phyloP scores from a whole-genome alignment of 495 filamentous ascomycete genomes.

The Tricharina praecox region DNA sequence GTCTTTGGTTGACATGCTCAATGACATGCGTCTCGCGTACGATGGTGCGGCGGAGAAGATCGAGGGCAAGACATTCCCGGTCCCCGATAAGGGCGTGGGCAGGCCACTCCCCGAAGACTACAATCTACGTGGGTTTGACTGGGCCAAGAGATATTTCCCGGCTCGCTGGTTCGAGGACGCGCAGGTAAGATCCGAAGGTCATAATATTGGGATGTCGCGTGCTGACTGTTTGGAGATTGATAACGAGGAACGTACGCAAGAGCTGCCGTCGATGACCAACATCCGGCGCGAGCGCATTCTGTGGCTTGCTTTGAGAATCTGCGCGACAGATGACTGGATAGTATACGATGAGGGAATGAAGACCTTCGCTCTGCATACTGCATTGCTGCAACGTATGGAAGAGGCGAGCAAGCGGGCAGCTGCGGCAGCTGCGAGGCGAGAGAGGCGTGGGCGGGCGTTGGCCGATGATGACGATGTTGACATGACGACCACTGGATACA shows the following conservation, averaged over 20 bases:
- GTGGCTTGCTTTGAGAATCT: conserved; percentile 47
- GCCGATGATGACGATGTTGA: conserved; percentile 15
- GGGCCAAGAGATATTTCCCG: conserved; percentile 53
- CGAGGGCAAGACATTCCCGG: conserved; percentile 37
- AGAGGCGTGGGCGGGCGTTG: neutral
- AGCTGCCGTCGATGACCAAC: conserved; percentile 47
- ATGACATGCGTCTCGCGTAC: conserved; percentile 37
- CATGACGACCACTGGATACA: conserved; percentile 14
- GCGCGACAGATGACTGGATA: neutral
- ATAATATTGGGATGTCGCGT: no score
- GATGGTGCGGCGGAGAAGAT: conserved; percentile 30
- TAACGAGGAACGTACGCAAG: conserved; percentile 59
- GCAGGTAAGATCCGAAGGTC: no score
- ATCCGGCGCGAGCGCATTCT: conserved; percentile 54
- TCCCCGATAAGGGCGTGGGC: conserved; percentile 32
- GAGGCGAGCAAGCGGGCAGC: conserved; percentile 3
- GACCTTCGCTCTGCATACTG: conserved; percentile 13
- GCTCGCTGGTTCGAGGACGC: conserved; percentile 49
- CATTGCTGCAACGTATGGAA: conserved; percentile 13
- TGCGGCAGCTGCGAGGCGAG: neutral
- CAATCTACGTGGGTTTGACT: conserved; percentile 56
- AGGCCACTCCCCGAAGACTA: conserved; percentile 76
- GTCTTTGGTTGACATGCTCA: conserved; percentile 45
- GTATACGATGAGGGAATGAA: neutral
- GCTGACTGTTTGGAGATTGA: no score